Evolutionary conservation across 2,329 filamentous ascomycete genomes (phyloP).

Genomic region (Fusarium nodosum): DNA sequence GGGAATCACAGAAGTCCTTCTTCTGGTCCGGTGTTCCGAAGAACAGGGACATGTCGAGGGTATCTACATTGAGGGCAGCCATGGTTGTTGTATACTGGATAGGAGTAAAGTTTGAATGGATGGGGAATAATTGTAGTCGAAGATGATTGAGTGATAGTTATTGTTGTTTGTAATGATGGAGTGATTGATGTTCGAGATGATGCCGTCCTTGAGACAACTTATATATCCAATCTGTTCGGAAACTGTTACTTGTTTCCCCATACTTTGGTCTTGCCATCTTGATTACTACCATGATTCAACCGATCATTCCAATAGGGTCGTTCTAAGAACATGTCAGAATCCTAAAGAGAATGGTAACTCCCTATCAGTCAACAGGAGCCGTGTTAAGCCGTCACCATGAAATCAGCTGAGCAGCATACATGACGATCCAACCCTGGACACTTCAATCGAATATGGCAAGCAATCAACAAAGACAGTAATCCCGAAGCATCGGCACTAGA

Average conservation of each 20-base stretch:
- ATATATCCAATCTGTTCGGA: conserved; percentile 28
- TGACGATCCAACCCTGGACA: background rate
- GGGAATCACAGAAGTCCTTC: conserved; percentile 43
- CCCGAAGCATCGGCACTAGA: conserved; percentile 1
- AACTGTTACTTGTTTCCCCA: conserved; percentile 32
- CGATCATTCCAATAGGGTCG: background rate
- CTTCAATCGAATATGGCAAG: background rate
- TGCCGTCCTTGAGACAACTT: background rate
- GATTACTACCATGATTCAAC: background rate
- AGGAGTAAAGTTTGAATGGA: background rate
- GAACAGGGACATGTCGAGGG: conserved; percentile 51
- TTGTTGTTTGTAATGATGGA: background rate
- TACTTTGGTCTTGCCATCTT: conserved; percentile 10
- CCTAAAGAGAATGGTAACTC: background rate
- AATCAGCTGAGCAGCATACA: background rate
- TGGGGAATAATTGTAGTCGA: background rate
- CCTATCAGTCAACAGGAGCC: conserved; percentile 30
- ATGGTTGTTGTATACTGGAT: conserved; percentile 3
- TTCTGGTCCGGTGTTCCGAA: conserved; percentile 48
- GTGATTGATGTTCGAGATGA: background rate
- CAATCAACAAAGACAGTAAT: conserved; percentile 30
- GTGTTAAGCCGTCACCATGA: conserved; percentile 15
- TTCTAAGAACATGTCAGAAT: conserved; percentile 1
- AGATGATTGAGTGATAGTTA: background rate
- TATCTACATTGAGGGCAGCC: conserved; percentile 37